Base-by-base conservation (phyloP, 805 yeast species). In the Ogataea naganishii region DNA sequence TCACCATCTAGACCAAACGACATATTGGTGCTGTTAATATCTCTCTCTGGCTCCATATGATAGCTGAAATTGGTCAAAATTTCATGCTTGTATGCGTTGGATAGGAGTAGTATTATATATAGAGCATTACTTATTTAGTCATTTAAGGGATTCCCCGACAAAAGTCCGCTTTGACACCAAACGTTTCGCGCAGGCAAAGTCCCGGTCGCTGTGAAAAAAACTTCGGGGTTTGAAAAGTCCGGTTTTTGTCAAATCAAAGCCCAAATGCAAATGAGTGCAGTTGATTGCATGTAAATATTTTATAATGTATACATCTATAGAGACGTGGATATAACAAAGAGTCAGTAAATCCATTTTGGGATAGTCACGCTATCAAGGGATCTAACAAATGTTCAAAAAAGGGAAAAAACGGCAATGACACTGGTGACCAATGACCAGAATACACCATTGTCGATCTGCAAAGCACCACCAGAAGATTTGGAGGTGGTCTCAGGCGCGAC, bases 401-500 rank as follows among this genome's bases (percentile, higher is more conserved):
- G 16, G 10, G 31, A 28, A 13, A 28, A 7, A 3, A 22, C 6
- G 13, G 20, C 20, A 6, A 28, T 4, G 4, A 28, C 6, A 8
- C 13, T n/a, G 23, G 31, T 8, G 5, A 28, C 15, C 4, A 22
- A 6, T 14, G 22, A 12, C 31, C 31, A 28, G 4, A 21, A 4
- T n/a, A 21, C 18, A n/a, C 24, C 6, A 13, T 28, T 26, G 4
- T 5, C 15, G 3, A 20, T 3, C 12, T n/a, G 13, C 18, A 23
- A 5, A 5, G 21, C 6, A 9, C 4, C 7, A 23, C 26, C 21
- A 20, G n/a, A 20, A 11, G 9, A 9, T 9, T 20, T 20, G 22
- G n/a, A 20, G n/a, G n/a, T 20, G n/a, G n/a, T n/a, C n/a, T n/a
- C 26, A 8, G 33, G 24, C 9, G 47, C 34, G 12, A 41, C 33